Percentiles rank a stretch among this genome's conserved stretches.
Conservation (phyloP, 2,329 filamentous ascomycete genomes). For the Fusarium temperatum region DNA sequence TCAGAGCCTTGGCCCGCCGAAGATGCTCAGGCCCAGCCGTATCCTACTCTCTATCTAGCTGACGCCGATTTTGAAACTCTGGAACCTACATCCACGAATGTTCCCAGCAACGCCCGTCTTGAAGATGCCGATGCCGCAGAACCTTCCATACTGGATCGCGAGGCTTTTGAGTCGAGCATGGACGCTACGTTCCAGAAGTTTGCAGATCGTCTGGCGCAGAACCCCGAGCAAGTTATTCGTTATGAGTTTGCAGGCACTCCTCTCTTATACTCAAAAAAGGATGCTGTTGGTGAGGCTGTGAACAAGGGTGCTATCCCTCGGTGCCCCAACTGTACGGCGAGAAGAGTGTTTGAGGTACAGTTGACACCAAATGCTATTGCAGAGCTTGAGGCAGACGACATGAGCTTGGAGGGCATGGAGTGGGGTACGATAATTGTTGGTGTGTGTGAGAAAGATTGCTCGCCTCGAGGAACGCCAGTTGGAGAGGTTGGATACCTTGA, state of each 20-base stretch:
- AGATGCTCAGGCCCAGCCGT: constrained; percentile 72
- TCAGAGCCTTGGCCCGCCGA: constrained; percentile 80
- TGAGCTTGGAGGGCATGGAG: constrained; percentile 87
- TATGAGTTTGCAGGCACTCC: constrained; percentile 80
- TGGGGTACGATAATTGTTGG: constrained; percentile 94
- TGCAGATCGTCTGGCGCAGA: constrained; percentile 79
- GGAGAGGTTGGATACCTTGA: constrained; percentile 82
- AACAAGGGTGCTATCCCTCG: constrained; percentile 68
- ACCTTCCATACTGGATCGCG: constrained; percentile 67
- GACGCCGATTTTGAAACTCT: constrained; percentile 95
- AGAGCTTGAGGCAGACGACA: constrained; percentile 82
- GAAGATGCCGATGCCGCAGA: constrained; percentile 53
- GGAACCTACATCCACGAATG: constrained; percentile 64
- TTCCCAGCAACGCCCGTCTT: constrained; percentile 58
- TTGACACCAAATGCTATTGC: constrained; percentile 90
- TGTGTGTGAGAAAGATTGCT: constrained; percentile 84
- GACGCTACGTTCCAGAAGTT: constrained; percentile 84
- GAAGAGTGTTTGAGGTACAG: constrained; percentile 89
- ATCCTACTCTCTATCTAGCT: constrained; percentile 78
- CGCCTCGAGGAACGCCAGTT: constrained; percentile 63
- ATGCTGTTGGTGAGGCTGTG: constrained; percentile 76
- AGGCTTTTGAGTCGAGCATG: constrained; percentile 77
- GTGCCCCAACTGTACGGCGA: constrained; percentile 78
- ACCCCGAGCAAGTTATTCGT: constrained; percentile 82
- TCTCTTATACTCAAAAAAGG: constrained; percentile 82